These are phyloP conservation scores for Fusarium pilosicola DNA, from an alignment of 2,329 filamentous ascomycete species.

Conservation along the genomic window DNA sequence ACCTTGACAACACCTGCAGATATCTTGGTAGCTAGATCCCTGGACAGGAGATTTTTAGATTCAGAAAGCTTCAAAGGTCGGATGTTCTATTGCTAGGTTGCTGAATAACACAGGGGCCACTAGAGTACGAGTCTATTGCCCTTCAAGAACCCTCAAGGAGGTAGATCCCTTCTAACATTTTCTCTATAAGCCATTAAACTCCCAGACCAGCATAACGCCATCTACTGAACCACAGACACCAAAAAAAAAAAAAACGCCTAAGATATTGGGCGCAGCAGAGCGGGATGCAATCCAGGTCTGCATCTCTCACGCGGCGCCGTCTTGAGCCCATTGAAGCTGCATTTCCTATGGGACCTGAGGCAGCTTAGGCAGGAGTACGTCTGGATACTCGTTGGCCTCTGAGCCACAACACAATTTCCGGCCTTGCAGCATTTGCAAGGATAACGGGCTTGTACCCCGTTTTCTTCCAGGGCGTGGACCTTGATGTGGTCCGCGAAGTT, in stretches of 20 bases:
- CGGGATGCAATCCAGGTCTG: background rate
- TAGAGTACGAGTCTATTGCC: background rate
- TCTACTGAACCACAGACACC: background rate
- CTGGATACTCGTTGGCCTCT: accelerated
- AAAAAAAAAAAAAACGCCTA: background rate
- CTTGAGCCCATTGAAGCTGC: background rate
- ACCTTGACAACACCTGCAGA: too few relatives aligned
- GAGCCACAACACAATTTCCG: background rate
- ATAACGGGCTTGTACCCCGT: background rate
- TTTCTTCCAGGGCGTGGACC: background rate
- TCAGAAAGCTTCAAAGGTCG: background rate
- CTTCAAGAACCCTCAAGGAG: background rate
- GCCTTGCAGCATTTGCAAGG: background rate
- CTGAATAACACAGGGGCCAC: background rate
- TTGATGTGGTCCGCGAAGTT: background rate
- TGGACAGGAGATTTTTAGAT: background rate
- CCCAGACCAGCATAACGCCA: background rate
- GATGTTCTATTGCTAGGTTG: background rate
- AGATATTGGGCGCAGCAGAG: background rate
- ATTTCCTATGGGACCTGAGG: background rate
- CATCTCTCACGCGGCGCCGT: accelerated
- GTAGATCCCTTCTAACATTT: background rate
- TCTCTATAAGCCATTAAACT: background rate
- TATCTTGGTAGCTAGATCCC: background rate
- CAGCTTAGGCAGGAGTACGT: background rate